A percentile compares a stretch with the other conserved stretches of the same genome.
phyloP scores from a whole-genome alignment of 2,329 filamentous ascomycete species.

The Fusarium subtropicale region DNA sequence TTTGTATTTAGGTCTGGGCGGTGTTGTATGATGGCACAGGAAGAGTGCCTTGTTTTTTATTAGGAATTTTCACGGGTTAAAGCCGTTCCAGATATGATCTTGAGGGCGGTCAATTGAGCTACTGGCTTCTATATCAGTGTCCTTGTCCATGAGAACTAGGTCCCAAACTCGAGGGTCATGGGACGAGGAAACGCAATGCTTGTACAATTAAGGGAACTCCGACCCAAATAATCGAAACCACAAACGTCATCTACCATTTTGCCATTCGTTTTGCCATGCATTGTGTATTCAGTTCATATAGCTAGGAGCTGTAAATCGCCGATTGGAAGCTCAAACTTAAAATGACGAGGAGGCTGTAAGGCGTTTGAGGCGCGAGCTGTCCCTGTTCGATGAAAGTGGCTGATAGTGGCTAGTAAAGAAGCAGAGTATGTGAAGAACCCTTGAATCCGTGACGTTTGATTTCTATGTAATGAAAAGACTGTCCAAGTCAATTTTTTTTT shows the following conservation, averaged over 20 bases:
- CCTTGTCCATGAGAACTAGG: slow-evolving; percentile 43
- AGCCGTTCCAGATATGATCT: slow-evolving; percentile 51
- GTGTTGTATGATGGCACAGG: slow-evolving; percentile 59
- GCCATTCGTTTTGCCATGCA: too few species aligned
- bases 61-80: slow-evolving; percentile 51
- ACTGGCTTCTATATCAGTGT: slow-evolving; percentile 37
- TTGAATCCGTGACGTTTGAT: background rate
- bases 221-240: slow-evolving; percentile 39
- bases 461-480: background rate
- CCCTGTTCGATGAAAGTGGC: background rate
- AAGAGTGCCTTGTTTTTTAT: slow-evolving; percentile 55
- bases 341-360: slow-evolving; percentile 11
- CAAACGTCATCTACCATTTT: background rate
- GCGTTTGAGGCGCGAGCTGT: background rate
- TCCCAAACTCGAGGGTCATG: slow-evolving; percentile 42
- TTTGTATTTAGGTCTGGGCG: slow-evolving; percentile 55
- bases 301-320: background rate
- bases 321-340: background rate
- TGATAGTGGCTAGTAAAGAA: background rate
- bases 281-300: background rate
- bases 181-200: slow-evolving; percentile 47
- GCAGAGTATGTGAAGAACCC: background rate
- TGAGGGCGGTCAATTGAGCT: slow-evolving; percentile 47
- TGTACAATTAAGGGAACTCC: slow-evolving; percentile 48
- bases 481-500: background rate